Evolutionary conservation across 768 basidiomycete genomes (phyloP).

Genomic region (Epithele typhae): DNA sequence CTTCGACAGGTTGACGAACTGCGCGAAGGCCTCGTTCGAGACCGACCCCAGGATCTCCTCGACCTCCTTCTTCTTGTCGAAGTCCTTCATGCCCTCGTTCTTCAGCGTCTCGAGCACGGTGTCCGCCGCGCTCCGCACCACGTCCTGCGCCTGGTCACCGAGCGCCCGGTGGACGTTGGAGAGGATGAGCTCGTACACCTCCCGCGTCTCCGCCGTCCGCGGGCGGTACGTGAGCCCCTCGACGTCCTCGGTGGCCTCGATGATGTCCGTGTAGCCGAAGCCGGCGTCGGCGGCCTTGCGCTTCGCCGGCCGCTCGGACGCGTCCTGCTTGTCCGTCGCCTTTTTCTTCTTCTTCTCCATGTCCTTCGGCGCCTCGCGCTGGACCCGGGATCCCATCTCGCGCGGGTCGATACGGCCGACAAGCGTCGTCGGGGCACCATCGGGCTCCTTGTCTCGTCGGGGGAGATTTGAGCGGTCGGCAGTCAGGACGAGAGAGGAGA

Average conservation of each 20-base stretch:
- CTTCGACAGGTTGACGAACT: constrained; percentile 81
- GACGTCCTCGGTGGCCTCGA: constrained; percentile 90
- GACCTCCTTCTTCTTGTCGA: constrained; percentile 95
- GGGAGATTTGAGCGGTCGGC: constrained; percentile 79
- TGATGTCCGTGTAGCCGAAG: constrained; percentile 85
- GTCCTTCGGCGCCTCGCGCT: constrained; percentile 80
- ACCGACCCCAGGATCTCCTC: constrained; percentile 72
- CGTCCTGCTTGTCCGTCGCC: constrained; percentile 56
- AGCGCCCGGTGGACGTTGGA: constrained; percentile 76
- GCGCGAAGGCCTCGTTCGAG: constrained; percentile 71
- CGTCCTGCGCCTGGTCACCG: constrained; percentile 94
- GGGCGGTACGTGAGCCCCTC: constrained; percentile 93
- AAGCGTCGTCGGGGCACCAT: constrained; percentile 92
- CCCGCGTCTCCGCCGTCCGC: constrained; percentile 88
- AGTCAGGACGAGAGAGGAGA: constrained; percentile 92
- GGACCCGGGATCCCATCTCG: constrained; percentile 92
- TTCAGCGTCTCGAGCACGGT: constrained; percentile 84
- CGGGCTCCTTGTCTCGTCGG: constrained; percentile 91
- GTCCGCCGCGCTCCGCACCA: constrained; percentile 95
- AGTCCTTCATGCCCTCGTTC: constrained; percentile 85
- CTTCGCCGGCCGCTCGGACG: constrained; percentile 55
- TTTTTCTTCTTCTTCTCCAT: constrained; percentile 93
- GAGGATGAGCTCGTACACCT: constrained; percentile 90
- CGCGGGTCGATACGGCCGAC: constrained; percentile 84
- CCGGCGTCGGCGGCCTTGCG: constrained; percentile 56